Evolutionary conservation across 2,329 filamentous ascomycete species (phyloP), one percentile per base, ranked within the genome.

Genomic region (Claviceps pazoutovae): DNA sequence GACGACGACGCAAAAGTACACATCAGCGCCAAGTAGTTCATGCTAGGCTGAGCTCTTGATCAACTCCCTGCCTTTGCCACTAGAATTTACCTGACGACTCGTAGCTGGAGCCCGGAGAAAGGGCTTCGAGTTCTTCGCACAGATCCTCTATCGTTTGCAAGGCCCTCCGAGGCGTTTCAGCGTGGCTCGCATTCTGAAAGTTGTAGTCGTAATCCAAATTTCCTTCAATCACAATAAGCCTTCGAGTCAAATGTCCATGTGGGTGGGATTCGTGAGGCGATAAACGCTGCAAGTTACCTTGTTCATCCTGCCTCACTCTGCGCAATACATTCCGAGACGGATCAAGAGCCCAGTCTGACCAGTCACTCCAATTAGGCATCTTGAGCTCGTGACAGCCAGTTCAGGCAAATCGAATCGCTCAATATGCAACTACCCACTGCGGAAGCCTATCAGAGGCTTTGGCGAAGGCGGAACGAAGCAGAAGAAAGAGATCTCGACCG

Each of bases 271-370:
- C 13, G 6, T 5, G 37, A 48, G 37, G 3, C 9, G 11, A 30
- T n/a, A 2, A 48, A 39, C 13, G 13, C 6, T 9, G 41, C n/a
- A 36, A 13, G 37, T 13, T 26, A 54, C 53, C 50, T 30, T 50
- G 36, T 8, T 36, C 14, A 34, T 54, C 50, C 47, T 60, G 60
- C 38, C 61, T 57, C 50, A 62, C 59, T 19, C 61, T 58, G 53
- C 59, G 61, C 47, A 56, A 56, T 9, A 55, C 47, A 23, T 54
- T 45, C 23, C 52, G 51, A 13, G 48, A 48, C 45, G 54, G 54
- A 51, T 62, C 59, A 52, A 54, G 57, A 42, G 51, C 56, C 61
- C 61, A 63, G 30, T 60, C 56, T 19, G 61, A 62, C 60, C 59
- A 63, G 30, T 53, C 53, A 44, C 59, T 56, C 60, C 60, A 63